A percentile compares a stretch with the other conserved stretches of the same genome.
phyloP scores from a whole-genome alignment of 768 basidiomycete species.

The Infundibulicybe gibba region DNA sequence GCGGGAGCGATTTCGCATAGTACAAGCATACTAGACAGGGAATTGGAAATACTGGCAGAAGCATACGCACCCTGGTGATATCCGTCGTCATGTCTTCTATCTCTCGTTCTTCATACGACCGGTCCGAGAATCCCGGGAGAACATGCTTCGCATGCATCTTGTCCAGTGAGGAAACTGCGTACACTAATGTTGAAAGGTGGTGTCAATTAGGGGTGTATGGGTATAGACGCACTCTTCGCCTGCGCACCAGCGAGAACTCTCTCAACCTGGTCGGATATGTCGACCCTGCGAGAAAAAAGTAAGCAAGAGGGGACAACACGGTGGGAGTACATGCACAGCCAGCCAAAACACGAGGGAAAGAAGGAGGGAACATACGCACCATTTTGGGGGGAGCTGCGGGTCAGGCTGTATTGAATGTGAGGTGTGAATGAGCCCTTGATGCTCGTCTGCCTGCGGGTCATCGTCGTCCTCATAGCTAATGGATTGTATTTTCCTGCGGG shows the following conservation, averaged over 20 bases:
- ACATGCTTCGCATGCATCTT: constrained; percentile 96
- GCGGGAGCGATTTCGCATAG: no score
- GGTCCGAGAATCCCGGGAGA: constrained; percentile 95
- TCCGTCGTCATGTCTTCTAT: constrained; percentile 83
- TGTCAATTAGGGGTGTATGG: constrained; percentile 6
- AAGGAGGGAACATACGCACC: constrained; percentile 43
- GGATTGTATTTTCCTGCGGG: constrained; percentile 8
- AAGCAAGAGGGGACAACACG: constrained; percentile 11
- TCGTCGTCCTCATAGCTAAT: constrained; percentile 43
- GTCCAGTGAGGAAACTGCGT: constrained; percentile 80
- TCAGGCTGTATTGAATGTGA: constrained; percentile 47
- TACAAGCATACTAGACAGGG: no score
- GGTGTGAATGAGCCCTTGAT: constrained; percentile 48
- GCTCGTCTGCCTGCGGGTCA: constrained; percentile 59
- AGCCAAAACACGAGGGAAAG: constrained; percentile 7
- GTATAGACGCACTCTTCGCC: constrained; percentile 65
- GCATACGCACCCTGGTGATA: constrained; percentile 73
- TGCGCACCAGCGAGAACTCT: constrained; percentile 65
- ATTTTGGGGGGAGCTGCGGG: constrained; percentile 70
- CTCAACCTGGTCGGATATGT: constrained; percentile 87
- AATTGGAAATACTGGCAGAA: neutral
- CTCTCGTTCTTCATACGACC: constrained; percentile 89
- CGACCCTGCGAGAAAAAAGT: constrained; percentile 61
- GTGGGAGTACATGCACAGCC: no score
- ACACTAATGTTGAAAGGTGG: constrained; percentile 11